phyloP scores from a whole-genome alignment of 2,329 filamentous ascomycete genomes.

The Zelopaecilomyces penicillatus region DNA sequence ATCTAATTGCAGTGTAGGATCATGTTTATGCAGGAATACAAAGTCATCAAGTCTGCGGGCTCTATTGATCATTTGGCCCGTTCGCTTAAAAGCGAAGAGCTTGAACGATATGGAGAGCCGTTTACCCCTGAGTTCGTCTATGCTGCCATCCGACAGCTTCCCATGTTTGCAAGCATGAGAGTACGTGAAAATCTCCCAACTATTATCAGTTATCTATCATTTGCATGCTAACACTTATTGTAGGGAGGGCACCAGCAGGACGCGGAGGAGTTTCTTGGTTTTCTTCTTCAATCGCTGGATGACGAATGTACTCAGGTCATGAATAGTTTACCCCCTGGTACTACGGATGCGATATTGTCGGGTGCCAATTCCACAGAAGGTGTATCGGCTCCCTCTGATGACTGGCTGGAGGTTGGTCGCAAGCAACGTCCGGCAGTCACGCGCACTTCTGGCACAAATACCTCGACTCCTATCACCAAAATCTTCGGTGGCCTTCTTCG shows the following conservation, averaged over 20 bases:
- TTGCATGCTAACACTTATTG: constrained; percentile 10
- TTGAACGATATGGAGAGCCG: constrained; percentile 83
- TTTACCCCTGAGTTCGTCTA: constrained; percentile 95
- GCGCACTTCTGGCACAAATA: constrained; percentile 68
- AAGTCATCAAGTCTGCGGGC: constrained; percentile 69
- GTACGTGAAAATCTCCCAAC: constrained; percentile 40
- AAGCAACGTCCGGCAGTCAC: constrained; percentile 85
- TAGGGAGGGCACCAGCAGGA: constrained; percentile 94
- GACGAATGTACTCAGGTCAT: constrained; percentile 83
- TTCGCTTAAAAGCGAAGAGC: constrained; percentile 69
- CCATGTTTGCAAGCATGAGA: constrained; percentile 86
- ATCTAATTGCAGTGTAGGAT: constrained; percentile 48
- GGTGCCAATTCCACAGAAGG: constrained; percentile 12
- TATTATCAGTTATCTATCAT: not conserved
- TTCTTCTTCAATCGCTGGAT: constrained; percentile 83
- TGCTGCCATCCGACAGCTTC: constrained; percentile 77
- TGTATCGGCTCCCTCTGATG: constrained; percentile 26
- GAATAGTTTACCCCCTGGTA: constrained; percentile 33
- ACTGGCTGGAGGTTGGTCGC: constrained; percentile 88
- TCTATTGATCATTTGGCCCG: constrained; percentile 66
- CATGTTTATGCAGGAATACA: constrained; percentile 91
- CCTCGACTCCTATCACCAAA: constrained; percentile 78
- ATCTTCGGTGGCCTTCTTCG: constrained; percentile 90
- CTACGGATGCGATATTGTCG: constrained; percentile 25
- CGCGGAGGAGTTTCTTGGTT: constrained; percentile 92